These are phyloP conservation scores for Micromonas commoda DNA, from an alignment of 139 green algal species.

Conservation along the genomic window DNA sequence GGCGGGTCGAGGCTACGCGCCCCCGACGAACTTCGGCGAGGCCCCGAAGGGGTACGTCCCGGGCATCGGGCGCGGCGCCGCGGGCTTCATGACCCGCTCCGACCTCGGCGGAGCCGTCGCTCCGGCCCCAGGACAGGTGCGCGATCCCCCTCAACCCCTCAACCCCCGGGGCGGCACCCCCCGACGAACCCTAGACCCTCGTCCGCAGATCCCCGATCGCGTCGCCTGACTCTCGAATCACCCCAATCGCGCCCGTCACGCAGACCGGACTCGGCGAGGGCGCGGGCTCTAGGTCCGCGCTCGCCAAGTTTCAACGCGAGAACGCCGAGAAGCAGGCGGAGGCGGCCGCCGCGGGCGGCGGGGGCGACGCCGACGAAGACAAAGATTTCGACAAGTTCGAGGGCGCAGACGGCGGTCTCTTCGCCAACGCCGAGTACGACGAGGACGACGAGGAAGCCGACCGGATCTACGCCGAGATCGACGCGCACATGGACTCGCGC, in stretches of 20 bases:
- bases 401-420: conserved; percentile 17
- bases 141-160: too few relatives aligned
- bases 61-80: conserved; percentile 86
- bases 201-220: too few relatives aligned
- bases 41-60: conserved; percentile 84
- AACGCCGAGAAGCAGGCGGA: too few relatives aligned
- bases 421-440: conserved; percentile 42
- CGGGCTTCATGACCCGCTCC: conserved; percentile 94
- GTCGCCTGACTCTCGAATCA: too few relatives aligned
- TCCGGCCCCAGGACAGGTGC: too few relatives aligned
- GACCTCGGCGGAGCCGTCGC: conserved; percentile 83
- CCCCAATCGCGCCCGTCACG: too few relatives aligned
- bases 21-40: conserved; percentile 23
- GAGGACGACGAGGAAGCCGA: conserved; percentile 94
- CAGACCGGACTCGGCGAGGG: too few relatives aligned
- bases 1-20: background rate
- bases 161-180: too few relatives aligned
- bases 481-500: conserved; percentile 85
- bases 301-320: too few relatives aligned
- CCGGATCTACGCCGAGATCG: conserved; percentile 85
- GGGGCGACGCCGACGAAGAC: conserved; percentile 56
- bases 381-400: conserved; percentile 14
- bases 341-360: conserved; percentile 37
- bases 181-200: too few relatives aligned
- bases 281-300: too few relatives aligned